Percentiles rank a stretch among this genome's conserved stretches.
Conservation (phyloP, 2,329 filamentous ascomycete species). For the Lachnellula suecica region DNA sequence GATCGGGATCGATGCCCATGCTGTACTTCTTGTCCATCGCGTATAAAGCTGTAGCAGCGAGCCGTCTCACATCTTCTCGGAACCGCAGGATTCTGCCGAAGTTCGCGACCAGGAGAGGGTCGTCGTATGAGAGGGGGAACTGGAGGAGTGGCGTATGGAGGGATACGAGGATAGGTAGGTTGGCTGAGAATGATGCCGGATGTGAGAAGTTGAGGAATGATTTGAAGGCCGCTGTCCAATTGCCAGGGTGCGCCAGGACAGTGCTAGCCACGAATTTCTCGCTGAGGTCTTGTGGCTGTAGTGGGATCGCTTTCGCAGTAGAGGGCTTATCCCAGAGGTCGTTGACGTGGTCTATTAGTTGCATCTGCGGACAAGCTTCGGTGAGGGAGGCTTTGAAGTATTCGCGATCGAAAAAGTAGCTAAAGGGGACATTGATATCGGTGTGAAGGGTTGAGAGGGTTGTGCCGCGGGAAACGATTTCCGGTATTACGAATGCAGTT, state of each 20-base stretch:
- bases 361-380: slow-evolving; percentile 20
- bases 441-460: slow-evolving; percentile 8
- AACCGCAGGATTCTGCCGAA: slow-evolving; percentile 41
- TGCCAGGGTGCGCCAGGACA: slow-evolving; percentile 5
- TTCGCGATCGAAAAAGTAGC: slow-evolving; percentile 25
- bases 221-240: slow-evolving; percentile 17
- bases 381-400: slow-evolving; percentile 19
- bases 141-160: slow-evolving; percentile 17
- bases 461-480: slow-evolving; percentile 15
- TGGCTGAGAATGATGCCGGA: background rate
- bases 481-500: slow-evolving; percentile 40
- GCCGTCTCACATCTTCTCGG: slow-evolving; percentile 9
- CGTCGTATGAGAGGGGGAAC: slow-evolving; percentile 35
- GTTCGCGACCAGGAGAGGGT: slow-evolving; percentile 30
- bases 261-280: background rate
- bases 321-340: slow-evolving; percentile 17
- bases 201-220: slow-evolving; percentile 7
- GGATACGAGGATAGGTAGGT: slow-evolving; percentile 11
- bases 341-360: slow-evolving; percentile 13
- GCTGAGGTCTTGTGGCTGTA: slow-evolving; percentile 3
- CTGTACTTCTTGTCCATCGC: slow-evolving; percentile 29
- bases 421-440: slow-evolving; percentile 15
- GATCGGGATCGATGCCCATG: slow-evolving; percentile 28
- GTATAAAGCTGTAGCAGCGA: slow-evolving; percentile 36
- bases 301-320: slow-evolving; percentile 4